Conservation (phyloP, 2,329 filamentous ascomycete genomes). For the Cladophialophora psammophila region DNA sequence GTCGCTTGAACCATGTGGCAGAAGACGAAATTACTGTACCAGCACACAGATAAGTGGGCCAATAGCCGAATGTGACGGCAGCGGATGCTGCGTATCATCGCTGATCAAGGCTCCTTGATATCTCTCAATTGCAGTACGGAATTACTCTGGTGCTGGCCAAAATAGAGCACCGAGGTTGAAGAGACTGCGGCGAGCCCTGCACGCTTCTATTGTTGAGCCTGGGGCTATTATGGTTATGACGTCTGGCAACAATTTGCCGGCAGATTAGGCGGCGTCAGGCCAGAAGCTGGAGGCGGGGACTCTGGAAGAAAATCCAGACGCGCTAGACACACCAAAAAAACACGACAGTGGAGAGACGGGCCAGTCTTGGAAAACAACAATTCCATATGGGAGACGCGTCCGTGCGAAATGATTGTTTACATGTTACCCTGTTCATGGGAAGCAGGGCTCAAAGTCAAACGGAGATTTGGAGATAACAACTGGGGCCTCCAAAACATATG, state of each 20-base stretch:
- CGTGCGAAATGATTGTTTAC: slow-evolving; percentile 29
- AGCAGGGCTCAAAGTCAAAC: slow-evolving; percentile 10
- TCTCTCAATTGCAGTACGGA: background rate
- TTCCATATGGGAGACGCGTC: slow-evolving; percentile 22
- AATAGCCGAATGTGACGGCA: background rate
- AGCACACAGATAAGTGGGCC: background rate
- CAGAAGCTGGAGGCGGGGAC: slow-evolving; percentile 16
- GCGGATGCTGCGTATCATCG: slow-evolving; percentile 2
- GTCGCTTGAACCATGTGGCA: slow-evolving; percentile 7
- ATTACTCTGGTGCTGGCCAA: background rate
- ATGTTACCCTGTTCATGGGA: slow-evolving; percentile 12
- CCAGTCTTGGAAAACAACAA: background rate
- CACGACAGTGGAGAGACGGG: slow-evolving; percentile 11
- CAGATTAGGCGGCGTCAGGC: slow-evolving; percentile 30
- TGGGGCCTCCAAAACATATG: background rate
- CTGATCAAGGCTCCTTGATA: background rate
- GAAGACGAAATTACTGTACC: slow-evolving; percentile 5
- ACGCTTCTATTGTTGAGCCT: background rate
- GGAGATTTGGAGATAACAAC: slow-evolving; percentile 21
- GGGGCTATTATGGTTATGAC: background rate
- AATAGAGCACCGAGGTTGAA: background rate
- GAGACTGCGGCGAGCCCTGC: background rate
- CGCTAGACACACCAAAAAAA: slow-evolving; percentile 5
- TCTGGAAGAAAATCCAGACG: slow-evolving; percentile 7
- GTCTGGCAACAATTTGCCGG: slow-evolving; percentile 17